phyloP scores from a whole-genome alignment of 169 alveolate species.

The Miamiensis avidus region DNA sequence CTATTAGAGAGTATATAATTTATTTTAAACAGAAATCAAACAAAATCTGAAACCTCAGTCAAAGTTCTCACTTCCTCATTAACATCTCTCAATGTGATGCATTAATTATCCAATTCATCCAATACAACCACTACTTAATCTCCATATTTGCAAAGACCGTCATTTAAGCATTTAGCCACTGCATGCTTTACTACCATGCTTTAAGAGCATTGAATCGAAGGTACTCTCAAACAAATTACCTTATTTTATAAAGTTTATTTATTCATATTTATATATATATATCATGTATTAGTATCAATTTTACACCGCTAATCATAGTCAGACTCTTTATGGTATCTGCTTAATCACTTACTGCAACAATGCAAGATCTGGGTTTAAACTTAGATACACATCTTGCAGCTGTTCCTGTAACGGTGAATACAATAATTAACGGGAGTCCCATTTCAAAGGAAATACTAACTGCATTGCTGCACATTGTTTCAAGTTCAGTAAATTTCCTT shows the following conservation, averaged over 20 bases:
- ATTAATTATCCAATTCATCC: neutral
- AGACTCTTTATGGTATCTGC: slow-evolving; percentile 88
- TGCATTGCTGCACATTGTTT: slow-evolving; percentile 89
- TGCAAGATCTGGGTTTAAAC: slow-evolving; percentile 93
- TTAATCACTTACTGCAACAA: slow-evolving; percentile 91
- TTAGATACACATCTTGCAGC: slow-evolving; percentile 95
- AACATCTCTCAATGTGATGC: neutral
- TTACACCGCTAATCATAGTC: slow-evolving; percentile 91
- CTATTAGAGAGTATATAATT: no score
- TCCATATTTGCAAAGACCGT: neutral
- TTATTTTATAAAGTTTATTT: no score
- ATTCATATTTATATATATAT: no score
- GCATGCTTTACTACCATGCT: neutral
- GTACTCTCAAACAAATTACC: slow-evolving; percentile 82
- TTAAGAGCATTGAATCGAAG: neutral
- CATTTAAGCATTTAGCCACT: neutral
- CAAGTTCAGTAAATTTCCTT: slow-evolving; percentile 84
- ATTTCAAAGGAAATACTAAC: slow-evolving; percentile 87
- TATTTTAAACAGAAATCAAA: no score
- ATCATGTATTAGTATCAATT: no score
- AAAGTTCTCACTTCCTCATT: neutral
- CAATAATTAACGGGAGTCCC: slow-evolving; percentile 89
- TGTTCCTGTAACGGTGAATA: slow-evolving; percentile 96
- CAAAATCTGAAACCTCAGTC: no score
- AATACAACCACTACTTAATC: neutral